Conservation (phyloP, 805 yeast genomes). For the Diddensiella transvaalensis region DNA sequence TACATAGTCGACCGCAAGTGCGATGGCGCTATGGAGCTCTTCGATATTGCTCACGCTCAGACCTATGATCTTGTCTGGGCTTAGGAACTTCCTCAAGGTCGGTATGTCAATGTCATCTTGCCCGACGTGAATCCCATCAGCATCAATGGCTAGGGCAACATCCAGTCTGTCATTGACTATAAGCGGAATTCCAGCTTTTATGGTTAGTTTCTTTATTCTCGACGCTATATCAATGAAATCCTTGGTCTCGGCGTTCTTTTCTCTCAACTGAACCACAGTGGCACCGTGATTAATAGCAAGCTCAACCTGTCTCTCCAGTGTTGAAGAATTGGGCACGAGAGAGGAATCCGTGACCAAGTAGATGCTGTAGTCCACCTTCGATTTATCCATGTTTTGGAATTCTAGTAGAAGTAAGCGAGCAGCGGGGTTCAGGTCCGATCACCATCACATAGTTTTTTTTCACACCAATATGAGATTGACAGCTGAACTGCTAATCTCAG, state of each 20-base stretch:
- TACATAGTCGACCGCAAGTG: conserved; percentile 64
- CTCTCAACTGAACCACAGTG: conserved; percentile 79
- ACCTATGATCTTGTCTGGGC: conserved; percentile 74
- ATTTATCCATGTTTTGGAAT: neutral
- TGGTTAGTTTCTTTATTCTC: conserved; percentile 59
- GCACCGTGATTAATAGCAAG: conserved; percentile 67
- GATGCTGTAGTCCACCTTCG: conserved; percentile 50
- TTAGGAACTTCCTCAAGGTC: conserved; percentile 55
- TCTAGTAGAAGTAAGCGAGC: no score
- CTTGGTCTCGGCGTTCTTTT: conserved; percentile 65
- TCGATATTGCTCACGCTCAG: conserved; percentile 61
- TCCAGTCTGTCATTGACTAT: conserved; percentile 85
- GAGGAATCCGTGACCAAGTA: conserved; percentile 80
- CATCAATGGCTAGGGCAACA: conserved; percentile 83
- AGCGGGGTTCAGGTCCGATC: no score
- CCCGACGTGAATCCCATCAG: conserved; percentile 91
- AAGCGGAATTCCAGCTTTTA: conserved; percentile 60
- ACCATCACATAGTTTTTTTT: neutral
- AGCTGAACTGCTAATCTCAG: conserved; percentile 45
- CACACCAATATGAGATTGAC: conserved; percentile 51
- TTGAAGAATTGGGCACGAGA: conserved; percentile 59
- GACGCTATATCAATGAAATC: conserved; percentile 62
- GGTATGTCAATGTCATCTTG: conserved; percentile 76
- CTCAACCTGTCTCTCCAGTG: conserved; percentile 56
- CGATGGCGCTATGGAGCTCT: conserved; percentile 52